Evolutionary conservation across 164 flowering plant genomes (phyloP), one percentile per base, ranked within the genome.

Genomic region (Macadamia integrifolia): DNA sequence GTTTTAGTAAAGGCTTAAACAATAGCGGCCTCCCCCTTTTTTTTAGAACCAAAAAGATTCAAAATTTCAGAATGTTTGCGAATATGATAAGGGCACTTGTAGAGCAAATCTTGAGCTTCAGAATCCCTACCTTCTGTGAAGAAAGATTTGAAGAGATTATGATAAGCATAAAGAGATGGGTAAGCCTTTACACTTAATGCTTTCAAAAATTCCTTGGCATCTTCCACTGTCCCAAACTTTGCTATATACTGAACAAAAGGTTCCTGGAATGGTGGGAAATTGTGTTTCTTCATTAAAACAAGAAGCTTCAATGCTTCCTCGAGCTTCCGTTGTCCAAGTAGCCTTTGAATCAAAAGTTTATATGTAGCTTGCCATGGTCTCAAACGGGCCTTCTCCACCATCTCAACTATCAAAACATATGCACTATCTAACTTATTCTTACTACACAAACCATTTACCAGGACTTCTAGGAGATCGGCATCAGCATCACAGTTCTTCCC

Each of bases 361-460:
- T 76, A 90, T 11, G 96, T 95, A 40, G 89, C 83, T 79, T 91
- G 97, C 98, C 97, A 89, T 8, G 99, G 99, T 70, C 74, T 83
- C 59, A 95, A 35, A 7, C 57, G 72, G 56, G 62, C 79, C 46
- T 46, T 82, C 1, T 75, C 73, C 56, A 82, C 89, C 89, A 88
- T 76, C 80, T 87, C 96, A 49, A 77, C 58, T 7, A 89, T 73
- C 63, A 92, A 79, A 35, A 77, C 66, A 76, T 84, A 85, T 3
- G 96, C 98, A 59, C 86, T 87, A 7, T 71, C 68, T 1, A 77
- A 67, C 79, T 67, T 86, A 15, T 78, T 78, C 65, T 80, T 78
- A 48, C 69, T 62, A 61, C 87, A 71, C 71, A 94, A 82, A n/a
- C 89, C 93, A 14, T 77, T 73, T 10, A 92, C 59, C 62, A 94